A percentile compares a stretch with the other conserved stretches of the same genome.
phyloP scores from a whole-genome alignment of 805 yeast genomes.

The Zygotorulaspora sp. region DNA sequence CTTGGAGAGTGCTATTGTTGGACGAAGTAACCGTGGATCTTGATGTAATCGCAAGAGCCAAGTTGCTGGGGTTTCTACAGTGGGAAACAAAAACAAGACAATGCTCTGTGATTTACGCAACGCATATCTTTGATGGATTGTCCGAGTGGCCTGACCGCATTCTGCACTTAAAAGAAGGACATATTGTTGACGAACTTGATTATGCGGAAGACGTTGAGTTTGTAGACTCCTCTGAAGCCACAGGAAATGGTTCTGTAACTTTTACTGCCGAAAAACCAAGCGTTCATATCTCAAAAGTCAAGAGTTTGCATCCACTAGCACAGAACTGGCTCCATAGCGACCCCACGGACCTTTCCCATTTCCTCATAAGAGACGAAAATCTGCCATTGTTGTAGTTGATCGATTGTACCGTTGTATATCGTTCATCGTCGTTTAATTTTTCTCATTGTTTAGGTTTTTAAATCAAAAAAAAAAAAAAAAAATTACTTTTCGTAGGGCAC shows the following conservation, averaged over 20 bases:
- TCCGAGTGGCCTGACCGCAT: slow-evolving; percentile 86
- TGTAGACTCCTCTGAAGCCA: slow-evolving; percentile 17
- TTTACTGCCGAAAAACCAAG: slow-evolving; percentile 7
- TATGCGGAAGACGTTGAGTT: slow-evolving; percentile 35
- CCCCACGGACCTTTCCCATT: slow-evolving; percentile 12
- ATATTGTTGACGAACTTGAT: slow-evolving; percentile 38
- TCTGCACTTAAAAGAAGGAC: slow-evolving; percentile 72
- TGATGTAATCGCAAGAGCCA: slow-evolving; percentile 83
- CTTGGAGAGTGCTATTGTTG: slow-evolving; percentile 81
- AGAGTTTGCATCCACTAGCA: slow-evolving; percentile 69
- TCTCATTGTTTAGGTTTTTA: neutral
- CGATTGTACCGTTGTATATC: too few relatives aligned
- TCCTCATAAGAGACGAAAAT: neutral
- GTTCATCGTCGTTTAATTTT: too few relatives aligned
- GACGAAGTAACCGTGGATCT: slow-evolving; percentile 97
- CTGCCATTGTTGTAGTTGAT: neutral
- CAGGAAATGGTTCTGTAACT: slow-evolving; percentile 24
- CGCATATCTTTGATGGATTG: slow-evolving; percentile 95
- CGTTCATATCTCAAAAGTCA: slow-evolving; percentile 30
- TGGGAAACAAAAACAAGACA: slow-evolving; percentile 66
- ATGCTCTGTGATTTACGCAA: slow-evolving; percentile 84
- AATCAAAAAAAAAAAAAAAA: too few relatives aligned
- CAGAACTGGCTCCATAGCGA: slow-evolving; percentile 51
- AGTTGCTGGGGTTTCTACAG: slow-evolving; percentile 64
- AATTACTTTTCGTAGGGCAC: too few relatives aligned